Conservation (phyloP, 129 eudicot species). For the Scalesia atractyloides region DNA sequence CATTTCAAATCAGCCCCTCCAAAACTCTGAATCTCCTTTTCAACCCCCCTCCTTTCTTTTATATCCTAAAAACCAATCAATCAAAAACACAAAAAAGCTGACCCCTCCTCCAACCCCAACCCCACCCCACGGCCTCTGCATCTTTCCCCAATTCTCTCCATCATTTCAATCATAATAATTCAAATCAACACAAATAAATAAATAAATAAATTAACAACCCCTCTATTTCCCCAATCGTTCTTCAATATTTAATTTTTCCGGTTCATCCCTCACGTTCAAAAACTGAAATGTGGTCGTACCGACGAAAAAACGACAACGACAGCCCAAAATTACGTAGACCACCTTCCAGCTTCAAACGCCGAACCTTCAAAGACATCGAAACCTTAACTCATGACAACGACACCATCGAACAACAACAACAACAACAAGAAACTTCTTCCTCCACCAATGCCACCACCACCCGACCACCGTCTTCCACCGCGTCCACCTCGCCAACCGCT, state of each 20-base stretch:
- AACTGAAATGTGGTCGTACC: constrained; percentile 69
- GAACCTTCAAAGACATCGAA: constrained; percentile 73
- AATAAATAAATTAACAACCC: neutral
- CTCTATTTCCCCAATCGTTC: neutral
- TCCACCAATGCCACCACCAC: constrained; percentile 10
- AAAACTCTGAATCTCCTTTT: neutral
- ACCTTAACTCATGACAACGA: constrained; percentile 33
- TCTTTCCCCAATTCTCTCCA: constrained; percentile 32
- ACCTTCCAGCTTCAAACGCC: constrained; percentile 34
- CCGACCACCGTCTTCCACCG: constrained; percentile 63
- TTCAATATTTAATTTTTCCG: neutral
- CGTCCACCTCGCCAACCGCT: constrained; percentile 48
- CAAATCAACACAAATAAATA: neutral
- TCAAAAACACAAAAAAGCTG: constrained; percentile 29
- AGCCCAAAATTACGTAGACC: constrained; percentile 33
- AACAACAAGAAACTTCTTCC: constrained; percentile 4
- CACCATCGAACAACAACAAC: neutral
- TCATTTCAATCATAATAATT: neutral
- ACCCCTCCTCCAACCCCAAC: constrained; percentile 22
- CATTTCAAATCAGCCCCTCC: neutral
- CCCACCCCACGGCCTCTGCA: neutral
- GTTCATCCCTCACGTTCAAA: neutral
- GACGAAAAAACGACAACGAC: constrained; percentile 22
- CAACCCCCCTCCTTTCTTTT: neutral
- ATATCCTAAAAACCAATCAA: neutral